A percentile compares a stretch with the other conserved stretches of the same genome.
Conservation (phyloP, 208 protist genomes). For the Acanthamoeba lenticulata region DNA sequence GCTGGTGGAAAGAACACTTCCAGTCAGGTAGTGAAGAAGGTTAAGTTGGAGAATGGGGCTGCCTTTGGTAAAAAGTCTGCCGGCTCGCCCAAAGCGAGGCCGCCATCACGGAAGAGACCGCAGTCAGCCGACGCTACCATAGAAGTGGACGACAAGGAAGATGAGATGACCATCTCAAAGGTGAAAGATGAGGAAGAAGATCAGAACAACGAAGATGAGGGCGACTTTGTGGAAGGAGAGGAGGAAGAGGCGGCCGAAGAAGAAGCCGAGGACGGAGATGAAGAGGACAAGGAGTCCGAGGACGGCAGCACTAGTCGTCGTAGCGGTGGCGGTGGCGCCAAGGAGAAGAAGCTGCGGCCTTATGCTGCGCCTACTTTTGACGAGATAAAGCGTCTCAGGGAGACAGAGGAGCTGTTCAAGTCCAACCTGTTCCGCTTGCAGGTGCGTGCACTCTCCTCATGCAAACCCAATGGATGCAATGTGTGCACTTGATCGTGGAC, state of each 20-base stretch:
- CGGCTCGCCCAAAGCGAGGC: not conserved
- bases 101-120: not conserved
- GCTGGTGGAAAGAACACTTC: no score
- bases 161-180: not conserved
- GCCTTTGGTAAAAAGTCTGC: not conserved
- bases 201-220: not conserved
- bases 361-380: constrained; percentile 48
- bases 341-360: constrained; percentile 6
- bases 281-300: constrained; percentile 16
- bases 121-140: not conserved
- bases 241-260: no score
- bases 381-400: constrained; percentile 47
- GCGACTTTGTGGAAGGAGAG: constrained; percentile 50
- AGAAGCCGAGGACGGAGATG: not conserved
- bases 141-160: not conserved
- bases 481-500: not conserved
- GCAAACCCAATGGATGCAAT: not conserved
- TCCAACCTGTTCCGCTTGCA: constrained; percentile 68
- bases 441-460: not conserved
- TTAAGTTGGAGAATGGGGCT: not conserved
- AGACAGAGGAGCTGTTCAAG: constrained; percentile 66
- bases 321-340: not conserved
- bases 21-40: constrained; percentile 18
- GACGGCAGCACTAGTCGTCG: not conserved
- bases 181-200: not conserved